These are phyloP conservation scores for Botryococcus braunii DNA, from an alignment of 163 green algal genomes.

Conservation along the genomic window DNA sequence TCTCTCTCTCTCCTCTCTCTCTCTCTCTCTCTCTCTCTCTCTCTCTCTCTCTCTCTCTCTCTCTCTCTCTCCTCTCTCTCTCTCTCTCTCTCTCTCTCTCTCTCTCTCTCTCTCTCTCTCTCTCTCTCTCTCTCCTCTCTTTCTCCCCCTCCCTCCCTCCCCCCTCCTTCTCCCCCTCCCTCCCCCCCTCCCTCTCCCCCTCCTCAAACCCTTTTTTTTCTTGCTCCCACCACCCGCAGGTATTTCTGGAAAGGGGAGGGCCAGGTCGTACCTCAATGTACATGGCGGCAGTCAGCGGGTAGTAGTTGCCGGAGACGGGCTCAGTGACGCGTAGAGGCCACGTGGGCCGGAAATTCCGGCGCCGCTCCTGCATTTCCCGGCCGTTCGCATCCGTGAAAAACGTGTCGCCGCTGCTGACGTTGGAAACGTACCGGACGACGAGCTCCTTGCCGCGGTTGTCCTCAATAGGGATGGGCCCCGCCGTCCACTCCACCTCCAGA, in stretches of 20 bases:
- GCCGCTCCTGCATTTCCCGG: constrained; percentile 54
- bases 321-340: constrained; percentile 64
- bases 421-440: constrained; percentile 16
- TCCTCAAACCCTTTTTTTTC: neutral
- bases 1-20: too few species aligned
- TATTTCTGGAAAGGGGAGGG: too few species aligned
- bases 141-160: too few species aligned
- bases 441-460: constrained; percentile 61
- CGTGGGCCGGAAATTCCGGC: constrained; percentile 30
- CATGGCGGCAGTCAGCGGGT: constrained; percentile 56
- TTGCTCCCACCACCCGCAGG: too few species aligned
- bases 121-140: too few species aligned
- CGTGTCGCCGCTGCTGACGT: constrained; percentile 1
- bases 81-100: too few species aligned
- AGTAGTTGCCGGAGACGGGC: constrained; percentile 66
- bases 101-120: too few species aligned
- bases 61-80: too few species aligned
- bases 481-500: constrained; percentile 75
- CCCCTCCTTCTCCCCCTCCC: too few species aligned
- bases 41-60: too few species aligned
- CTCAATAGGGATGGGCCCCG: constrained; percentile 57
- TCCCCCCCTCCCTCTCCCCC: too few species aligned
- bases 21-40: too few species aligned
- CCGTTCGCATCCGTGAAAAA: constrained; percentile 80
- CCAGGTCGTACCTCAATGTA: constrained; percentile 26